Base-by-base conservation (phyloP, 805 yeast species). In the Candida wancherniae region DNA sequence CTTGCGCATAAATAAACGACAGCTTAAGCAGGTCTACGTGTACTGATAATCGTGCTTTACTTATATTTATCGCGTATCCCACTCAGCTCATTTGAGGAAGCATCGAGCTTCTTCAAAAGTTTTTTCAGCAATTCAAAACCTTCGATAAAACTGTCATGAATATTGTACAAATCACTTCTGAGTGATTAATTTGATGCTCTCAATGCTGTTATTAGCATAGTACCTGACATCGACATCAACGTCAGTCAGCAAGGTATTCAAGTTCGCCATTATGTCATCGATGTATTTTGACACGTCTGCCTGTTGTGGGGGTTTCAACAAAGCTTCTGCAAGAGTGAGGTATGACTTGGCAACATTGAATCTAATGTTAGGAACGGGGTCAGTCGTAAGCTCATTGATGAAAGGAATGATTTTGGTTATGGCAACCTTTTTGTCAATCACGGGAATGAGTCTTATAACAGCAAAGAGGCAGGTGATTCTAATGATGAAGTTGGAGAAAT, bases 321-420 rank as follows among this genome's bases (percentile, higher is more conserved):
- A 60, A 10, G 77, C 66, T 48, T 76, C 73, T 5, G 77, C 77
- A 19, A 83, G 67, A 15, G 69, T 63, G 24, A 75, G 70, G 51
- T 83, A 77, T 10, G 94, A 75, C 58, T 86, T 87, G 16, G 99
- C 97, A 40, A 84, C 87, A 61, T 88, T 92, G 66, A 92, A 92
- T 53, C 97, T 75, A 41, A 92, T 88, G 58, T 92, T 92, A 47
- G 99, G 96, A 34, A 92, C 97, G 6, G 77, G 72, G 61, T 92
- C 98, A 22, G 67, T 68, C 22, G 78, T 69, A 47, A 90, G 68
- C 28, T 74, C 77, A 44, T 77, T 71, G 39, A 92, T 68, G 50
- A 85, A 88, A 15, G 97, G 96, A 47, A 87, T 65, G 26, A 88
- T 73, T 44, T 80, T 79, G 23, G 69, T 67, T 23, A 74, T 66